phyloP scores from a whole-genome alignment of 768 basidiomycete species.

The Floccularia luteovirens region DNA sequence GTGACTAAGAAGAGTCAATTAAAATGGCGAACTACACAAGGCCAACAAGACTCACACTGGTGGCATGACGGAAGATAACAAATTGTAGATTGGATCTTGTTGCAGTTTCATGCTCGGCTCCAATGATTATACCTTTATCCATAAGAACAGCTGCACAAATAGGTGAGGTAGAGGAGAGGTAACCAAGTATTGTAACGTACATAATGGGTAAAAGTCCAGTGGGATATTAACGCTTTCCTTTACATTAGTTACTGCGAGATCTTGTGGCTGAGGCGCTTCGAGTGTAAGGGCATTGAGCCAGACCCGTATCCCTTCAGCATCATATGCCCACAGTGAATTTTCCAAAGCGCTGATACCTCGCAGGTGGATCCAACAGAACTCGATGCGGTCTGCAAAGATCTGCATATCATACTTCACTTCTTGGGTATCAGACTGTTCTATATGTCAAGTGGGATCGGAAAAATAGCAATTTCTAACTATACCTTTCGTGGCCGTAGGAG shows the following conservation, averaged over 20 bases:
- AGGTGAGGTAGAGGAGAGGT: constrained; percentile 3
- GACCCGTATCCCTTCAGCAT: constrained; percentile 80
- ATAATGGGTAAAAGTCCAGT: constrained; percentile 92
- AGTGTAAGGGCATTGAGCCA: constrained; percentile 96
- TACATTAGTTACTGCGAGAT: constrained; percentile 42
- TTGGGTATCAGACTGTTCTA: constrained; percentile 60
- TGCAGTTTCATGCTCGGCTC: constrained; percentile 84
- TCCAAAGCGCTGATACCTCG: constrained; percentile 89
- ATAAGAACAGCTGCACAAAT: constrained; percentile 76
- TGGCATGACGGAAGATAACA: constrained; percentile 86
- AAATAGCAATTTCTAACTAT: constrained; percentile 7
- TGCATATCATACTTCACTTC: constrained; percentile 98
- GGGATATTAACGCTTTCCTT: constrained; percentile 92
- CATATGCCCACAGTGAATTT: constrained; percentile 97
- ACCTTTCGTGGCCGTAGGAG: constrained; percentile 87
- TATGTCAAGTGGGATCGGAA: neutral
- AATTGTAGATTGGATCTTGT: constrained; percentile 74
- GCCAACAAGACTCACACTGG: constrained; percentile 52
- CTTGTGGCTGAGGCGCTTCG: constrained; percentile 44
- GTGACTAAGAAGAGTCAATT: constrained; percentile 46
- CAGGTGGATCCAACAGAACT: constrained; percentile 98
- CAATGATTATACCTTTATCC: constrained; percentile 99
- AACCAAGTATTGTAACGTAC: constrained; percentile 34
- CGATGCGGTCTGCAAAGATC: constrained; percentile 92
- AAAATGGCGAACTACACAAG: neutral